These are phyloP conservation scores for Fusarium sp. DNA, from an alignment of 2,329 filamentous ascomycete species.

Conservation along the genomic window DNA sequence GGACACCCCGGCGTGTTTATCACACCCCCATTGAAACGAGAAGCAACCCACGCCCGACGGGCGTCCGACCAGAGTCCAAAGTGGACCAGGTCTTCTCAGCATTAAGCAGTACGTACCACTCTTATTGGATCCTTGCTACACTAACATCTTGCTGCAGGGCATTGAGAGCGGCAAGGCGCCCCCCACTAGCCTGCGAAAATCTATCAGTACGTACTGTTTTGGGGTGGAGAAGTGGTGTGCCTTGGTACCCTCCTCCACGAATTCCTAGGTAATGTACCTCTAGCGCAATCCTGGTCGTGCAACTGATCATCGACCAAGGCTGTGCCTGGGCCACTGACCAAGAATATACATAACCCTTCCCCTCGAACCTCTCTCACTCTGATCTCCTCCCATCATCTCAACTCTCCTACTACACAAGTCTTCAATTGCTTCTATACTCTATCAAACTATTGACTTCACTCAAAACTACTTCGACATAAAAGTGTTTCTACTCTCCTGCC, in stretches of 20 bases:
- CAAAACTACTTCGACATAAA: slow-evolving; percentile 36
- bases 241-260: slow-evolving; percentile 50
- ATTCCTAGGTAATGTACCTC: slow-evolving; percentile 51
- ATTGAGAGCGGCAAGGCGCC: slow-evolving; percentile 44
- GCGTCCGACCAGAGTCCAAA: slow-evolving; percentile 34
- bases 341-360: slow-evolving; percentile 51
- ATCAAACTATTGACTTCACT: slow-evolving; percentile 33
- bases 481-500: slow-evolving; percentile 21
- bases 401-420: slow-evolving; percentile 35
- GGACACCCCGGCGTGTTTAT: slow-evolving; percentile 38
- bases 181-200: slow-evolving; percentile 40
- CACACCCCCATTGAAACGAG: slow-evolving; percentile 38
- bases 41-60: slow-evolving; percentile 35
- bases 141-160: slow-evolving; percentile 51
- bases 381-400: slow-evolving; percentile 39
- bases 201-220: slow-evolving; percentile 34
- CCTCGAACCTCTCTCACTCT: slow-evolving; percentile 41
- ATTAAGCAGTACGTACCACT: slow-evolving; percentile 37
- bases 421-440: slow-evolving; percentile 42
- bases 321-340: slow-evolving; percentile 46
- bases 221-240: slow-evolving; percentile 44
- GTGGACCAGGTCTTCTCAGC: slow-evolving; percentile 29
- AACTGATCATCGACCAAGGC: slow-evolving; percentile 51
- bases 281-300: slow-evolving; percentile 44
- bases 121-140: slow-evolving; percentile 34